Evolutionary conservation across 2,329 filamentous ascomycete species (phyloP).

Genomic region (Colletotrichum scovillei): DNA sequence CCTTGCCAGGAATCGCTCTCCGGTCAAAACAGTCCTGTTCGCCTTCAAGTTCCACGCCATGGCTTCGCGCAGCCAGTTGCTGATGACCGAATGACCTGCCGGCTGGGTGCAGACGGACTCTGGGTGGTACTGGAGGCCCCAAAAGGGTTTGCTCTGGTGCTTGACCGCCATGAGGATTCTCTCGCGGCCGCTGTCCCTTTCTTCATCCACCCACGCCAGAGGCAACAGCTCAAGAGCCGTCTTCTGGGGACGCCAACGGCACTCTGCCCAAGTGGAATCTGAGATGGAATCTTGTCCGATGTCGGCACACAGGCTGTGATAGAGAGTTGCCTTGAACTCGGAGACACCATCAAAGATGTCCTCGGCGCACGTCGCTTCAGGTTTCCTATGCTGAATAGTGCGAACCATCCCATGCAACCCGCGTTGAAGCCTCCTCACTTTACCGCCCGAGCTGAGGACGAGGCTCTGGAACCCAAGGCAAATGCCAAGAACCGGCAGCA

Average conservation of each 20-base stretch:
- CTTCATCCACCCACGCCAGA: conserved; percentile 71
- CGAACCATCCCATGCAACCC: conserved; percentile 87
- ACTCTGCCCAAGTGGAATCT: conserved; percentile 47
- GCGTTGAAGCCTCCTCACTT: conserved; percentile 73
- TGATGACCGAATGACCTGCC: conserved; percentile 72
- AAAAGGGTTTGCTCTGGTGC: conserved; percentile 78
- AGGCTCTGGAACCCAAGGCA: conserved; percentile 92
- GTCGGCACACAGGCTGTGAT: conserved; percentile 74
- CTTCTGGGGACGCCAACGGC: conserved; percentile 52
- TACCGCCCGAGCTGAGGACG: conserved; percentile 74
- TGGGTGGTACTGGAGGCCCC: conserved; percentile 91
- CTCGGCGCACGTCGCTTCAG: conserved; percentile 33
- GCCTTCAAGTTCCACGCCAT: conserved; percentile 65
- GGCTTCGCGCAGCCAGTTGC: conserved; percentile 80
- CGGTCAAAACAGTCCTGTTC: conserved; percentile 37
- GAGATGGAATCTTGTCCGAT: conserved; percentile 59
- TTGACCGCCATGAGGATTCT: conserved; percentile 81
- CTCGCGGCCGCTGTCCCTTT: conserved; percentile 51
- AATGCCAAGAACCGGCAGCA: conserved; percentile 85
- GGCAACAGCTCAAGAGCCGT: conserved; percentile 60
- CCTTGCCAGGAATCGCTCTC: conserved; percentile 40
- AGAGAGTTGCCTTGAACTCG: conserved; percentile 77
- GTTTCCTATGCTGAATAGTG: conserved; percentile 65
- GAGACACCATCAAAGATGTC: conserved; percentile 76
- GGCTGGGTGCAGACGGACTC: conserved; percentile 87